These are phyloP conservation scores for Sisymbrium irio DNA, from an alignment of 345 rosid species.

Conservation along the genomic window DNA sequence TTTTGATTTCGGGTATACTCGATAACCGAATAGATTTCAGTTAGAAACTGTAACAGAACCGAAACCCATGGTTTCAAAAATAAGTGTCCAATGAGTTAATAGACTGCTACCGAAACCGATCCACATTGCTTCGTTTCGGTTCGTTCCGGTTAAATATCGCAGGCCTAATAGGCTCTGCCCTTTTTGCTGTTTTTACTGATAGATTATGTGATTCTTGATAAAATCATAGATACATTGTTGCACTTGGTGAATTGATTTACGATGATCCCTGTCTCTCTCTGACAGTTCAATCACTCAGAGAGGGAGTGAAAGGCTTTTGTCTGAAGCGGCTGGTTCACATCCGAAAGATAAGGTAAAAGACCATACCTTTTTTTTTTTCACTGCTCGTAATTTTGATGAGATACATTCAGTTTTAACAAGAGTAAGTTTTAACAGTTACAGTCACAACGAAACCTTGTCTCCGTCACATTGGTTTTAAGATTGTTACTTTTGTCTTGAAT, in stretches of 20 bases:
- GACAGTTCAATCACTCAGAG: constrained; percentile 25
- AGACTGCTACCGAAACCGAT: too few species aligned
- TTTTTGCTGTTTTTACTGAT: not conserved
- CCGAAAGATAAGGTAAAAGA: constrained; percentile 18
- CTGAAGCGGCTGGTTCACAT: constrained; percentile 26
- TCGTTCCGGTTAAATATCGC: too few species aligned
- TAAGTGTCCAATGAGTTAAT: too few species aligned
- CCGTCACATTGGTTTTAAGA: not conserved
- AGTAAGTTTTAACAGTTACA: too few species aligned
- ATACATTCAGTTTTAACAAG: not conserved
- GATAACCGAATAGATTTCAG: too few species aligned
- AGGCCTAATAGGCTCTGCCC: too few species aligned
- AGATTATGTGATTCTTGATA: not conserved
- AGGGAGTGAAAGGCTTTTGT: constrained; percentile 28
- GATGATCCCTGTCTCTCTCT: constrained; percentile 9
- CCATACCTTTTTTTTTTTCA: not conserved
- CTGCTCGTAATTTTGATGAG: not conserved
- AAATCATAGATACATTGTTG: not conserved
- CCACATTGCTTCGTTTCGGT: too few species aligned
- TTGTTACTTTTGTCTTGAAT: constrained; percentile 9
- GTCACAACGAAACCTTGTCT: too few species aligned
- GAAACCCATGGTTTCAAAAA: too few species aligned
- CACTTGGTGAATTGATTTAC: not conserved
- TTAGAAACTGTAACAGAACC: too few species aligned
- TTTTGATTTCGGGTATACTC: too few species aligned